Percentiles rank a stretch among this genome's conserved stretches.
Conservation (phyloP, 2,329 filamentous ascomycete genomes). For the Hirsutella minnesotensis region DNA sequence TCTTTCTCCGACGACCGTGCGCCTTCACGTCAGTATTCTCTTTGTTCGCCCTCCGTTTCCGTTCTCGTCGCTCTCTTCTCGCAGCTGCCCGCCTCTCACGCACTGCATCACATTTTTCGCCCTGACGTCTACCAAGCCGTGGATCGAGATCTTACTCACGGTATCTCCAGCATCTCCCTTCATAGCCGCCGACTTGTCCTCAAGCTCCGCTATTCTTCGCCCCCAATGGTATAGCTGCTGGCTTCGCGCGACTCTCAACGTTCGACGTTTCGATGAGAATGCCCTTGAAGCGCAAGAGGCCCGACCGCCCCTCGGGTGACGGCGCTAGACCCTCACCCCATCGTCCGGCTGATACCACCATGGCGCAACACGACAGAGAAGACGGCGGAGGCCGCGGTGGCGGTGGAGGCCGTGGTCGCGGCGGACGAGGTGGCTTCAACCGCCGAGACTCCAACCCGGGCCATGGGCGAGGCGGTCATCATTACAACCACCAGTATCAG, state of each 20-base stretch:
- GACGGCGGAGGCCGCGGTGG: conserved; percentile 31
- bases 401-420: conserved; percentile 34
- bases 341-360: conserved; percentile 42
- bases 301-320: conserved; percentile 36
- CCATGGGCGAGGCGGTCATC: conserved; percentile 14
- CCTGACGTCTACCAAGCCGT: background rate
- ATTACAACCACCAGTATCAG: conserved; percentile 3
- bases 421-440: conserved; percentile 28
- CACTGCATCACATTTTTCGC: background rate
- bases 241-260: conserved; percentile 4
- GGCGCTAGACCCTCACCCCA: conserved; percentile 48
- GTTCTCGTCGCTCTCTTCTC: conserved; percentile 1
- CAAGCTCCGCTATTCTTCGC: conserved; percentile 1
- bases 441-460: conserved; percentile 40
- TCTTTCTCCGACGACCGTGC: background rate
- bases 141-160: background rate
- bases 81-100: background rate
- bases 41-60: background rate
- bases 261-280: conserved; percentile 23
- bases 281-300: conserved; percentile 50
- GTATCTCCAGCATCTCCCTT: background rate
- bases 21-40: background rate
- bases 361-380: conserved; percentile 47
- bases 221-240: conserved; percentile 22
- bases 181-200: background rate